A percentile compares a stretch with the other conserved stretches of the same genome.
These are phyloP conservation scores for Lentinula raphanica DNA, from an alignment of 768 basidiomycete species.

Conservation along the genomic window DNA sequence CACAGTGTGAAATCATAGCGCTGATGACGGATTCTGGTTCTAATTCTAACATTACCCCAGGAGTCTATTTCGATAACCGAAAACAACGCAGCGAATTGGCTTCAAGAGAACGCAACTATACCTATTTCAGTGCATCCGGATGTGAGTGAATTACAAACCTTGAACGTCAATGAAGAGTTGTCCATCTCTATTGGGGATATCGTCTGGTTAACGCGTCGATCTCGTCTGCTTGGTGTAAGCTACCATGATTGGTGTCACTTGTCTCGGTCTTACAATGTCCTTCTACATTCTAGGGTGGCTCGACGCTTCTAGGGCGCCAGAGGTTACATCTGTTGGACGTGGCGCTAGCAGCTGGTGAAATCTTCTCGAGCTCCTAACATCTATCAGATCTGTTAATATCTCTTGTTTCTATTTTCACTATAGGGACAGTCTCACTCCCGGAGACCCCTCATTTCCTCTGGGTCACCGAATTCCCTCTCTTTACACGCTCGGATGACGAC, in stretches of 20 bases:
- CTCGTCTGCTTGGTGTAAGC: conserved; percentile 47
- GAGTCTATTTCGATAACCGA: conserved; percentile 46
- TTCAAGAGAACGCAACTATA: conserved; percentile 29
- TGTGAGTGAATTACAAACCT: conserved; percentile 19
- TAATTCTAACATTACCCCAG: conserved; percentile 29
- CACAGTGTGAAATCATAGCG: background rate
- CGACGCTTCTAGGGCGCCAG: conserved; percentile 71
- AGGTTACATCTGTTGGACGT: conserved; percentile 62
- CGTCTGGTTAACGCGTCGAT: conserved; percentile 53
- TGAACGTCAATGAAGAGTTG: conserved; percentile 35
- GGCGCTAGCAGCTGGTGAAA: conserved; percentile 59
- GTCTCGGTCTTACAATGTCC: background rate
- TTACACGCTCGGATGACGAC: conserved; percentile 80
- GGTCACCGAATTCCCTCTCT: conserved; percentile 95
- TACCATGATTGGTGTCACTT: background rate
- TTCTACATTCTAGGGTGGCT: conserved; percentile 70
- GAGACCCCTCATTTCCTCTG: conserved; percentile 79
- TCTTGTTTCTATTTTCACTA: conserved; percentile 12
- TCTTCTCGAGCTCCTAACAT: conserved; percentile 2
- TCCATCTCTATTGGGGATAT: conserved; percentile 46
- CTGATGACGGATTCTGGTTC: background rate
- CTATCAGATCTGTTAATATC: conserved; percentile 3
- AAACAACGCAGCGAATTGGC: conserved; percentile 42
- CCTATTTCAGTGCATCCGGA: conserved; percentile 16
- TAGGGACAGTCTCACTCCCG: conserved; percentile 55